A percentile compares a stretch with the other conserved stretches of the same genome.
Conservation (phyloP, 306 rosid species). For the Neltuma alba region DNA sequence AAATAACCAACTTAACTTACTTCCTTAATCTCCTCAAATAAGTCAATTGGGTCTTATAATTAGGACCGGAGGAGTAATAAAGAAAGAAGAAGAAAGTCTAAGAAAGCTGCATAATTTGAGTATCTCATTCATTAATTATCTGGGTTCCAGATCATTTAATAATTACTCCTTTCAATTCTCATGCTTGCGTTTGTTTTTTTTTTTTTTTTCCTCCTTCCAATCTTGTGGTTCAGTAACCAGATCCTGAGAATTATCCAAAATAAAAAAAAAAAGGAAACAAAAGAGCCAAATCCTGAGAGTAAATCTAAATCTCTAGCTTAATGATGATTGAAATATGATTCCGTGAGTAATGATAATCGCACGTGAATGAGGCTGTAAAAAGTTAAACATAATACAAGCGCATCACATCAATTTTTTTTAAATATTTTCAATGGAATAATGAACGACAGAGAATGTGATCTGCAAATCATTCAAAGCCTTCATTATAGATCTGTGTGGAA, state of each 20-base stretch:
- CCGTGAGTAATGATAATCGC: background rate
- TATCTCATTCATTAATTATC: background rate
- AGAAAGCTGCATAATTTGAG: background rate
- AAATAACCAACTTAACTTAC: too few relatives aligned
- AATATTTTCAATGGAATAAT: background rate
- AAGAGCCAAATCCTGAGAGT: background rate
- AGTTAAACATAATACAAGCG: background rate
- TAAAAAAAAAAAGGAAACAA: too few relatives aligned
- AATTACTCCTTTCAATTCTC: background rate
- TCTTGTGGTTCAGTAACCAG: slow-evolving; percentile 41
- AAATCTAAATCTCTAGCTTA: background rate
- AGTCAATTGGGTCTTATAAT: too few relatives aligned
- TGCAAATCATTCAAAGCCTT: background rate
- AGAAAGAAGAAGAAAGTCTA: background rate
- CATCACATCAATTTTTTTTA: background rate
- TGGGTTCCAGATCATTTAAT: slow-evolving; percentile 1
- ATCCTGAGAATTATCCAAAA: too few relatives aligned
- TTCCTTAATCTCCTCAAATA: too few relatives aligned
- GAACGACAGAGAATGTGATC: background rate
- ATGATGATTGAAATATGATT: background rate
- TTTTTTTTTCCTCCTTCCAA: slow-evolving; percentile 37
- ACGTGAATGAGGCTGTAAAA: background rate
- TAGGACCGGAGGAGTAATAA: too few relatives aligned
- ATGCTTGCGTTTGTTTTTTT: slow-evolving; percentile 29
- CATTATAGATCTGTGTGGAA: too few relatives aligned